These are phyloP conservation scores for Canariomyces notabilis DNA, from an alignment of 2,329 filamentous ascomycete species.

Conservation along the genomic window DNA sequence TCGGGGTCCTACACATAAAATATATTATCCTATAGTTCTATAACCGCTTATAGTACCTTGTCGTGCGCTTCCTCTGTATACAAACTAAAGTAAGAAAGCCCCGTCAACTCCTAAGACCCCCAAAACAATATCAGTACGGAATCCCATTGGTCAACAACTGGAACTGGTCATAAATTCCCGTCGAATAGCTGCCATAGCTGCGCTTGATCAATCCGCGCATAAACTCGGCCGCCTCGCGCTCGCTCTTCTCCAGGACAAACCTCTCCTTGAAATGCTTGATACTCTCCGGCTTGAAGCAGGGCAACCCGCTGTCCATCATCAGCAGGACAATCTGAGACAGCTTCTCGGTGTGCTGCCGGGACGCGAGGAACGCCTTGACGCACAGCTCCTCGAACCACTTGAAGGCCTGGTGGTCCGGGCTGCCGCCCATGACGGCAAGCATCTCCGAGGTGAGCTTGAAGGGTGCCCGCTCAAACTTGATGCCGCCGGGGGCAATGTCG, in stretches of 20 bases:
- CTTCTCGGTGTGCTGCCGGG: constrained; percentile 80
- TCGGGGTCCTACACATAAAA: too few relatives aligned
- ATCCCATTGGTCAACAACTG: constrained; percentile 96
- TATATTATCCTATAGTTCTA: too few relatives aligned
- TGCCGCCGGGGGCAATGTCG: constrained; percentile 93
- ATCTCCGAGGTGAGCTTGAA: constrained; percentile 98
- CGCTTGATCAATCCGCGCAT: constrained; percentile 86
- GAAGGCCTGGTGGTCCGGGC: constrained; percentile 78
- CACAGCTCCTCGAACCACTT: constrained; percentile 95
- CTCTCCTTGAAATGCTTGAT: constrained; percentile 87
- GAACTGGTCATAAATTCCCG: constrained; percentile 95
- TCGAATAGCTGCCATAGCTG: constrained; percentile 86
- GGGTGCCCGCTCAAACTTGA: constrained; percentile 94
- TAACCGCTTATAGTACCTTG: too few relatives aligned
- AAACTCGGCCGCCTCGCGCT: constrained; percentile 90
- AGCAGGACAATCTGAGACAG: constrained; percentile 82
- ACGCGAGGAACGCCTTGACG: constrained; percentile 89
- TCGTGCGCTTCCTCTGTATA: not conserved
- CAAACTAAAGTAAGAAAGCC: not conserved
- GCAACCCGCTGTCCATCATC: constrained; percentile 94
- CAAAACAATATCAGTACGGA: constrained; percentile 61
- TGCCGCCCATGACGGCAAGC: constrained; percentile 97
- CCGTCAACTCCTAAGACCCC: not conserved
- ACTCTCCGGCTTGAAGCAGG: constrained; percentile 96
- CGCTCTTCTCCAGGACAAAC: constrained; percentile 86